Percentiles rank a stretch among this genome's conserved stretches.
These are phyloP conservation scores for Ceratocystis albifundus DNA, from an alignment of 2,329 filamentous ascomycete genomes.

Conservation along the genomic window DNA sequence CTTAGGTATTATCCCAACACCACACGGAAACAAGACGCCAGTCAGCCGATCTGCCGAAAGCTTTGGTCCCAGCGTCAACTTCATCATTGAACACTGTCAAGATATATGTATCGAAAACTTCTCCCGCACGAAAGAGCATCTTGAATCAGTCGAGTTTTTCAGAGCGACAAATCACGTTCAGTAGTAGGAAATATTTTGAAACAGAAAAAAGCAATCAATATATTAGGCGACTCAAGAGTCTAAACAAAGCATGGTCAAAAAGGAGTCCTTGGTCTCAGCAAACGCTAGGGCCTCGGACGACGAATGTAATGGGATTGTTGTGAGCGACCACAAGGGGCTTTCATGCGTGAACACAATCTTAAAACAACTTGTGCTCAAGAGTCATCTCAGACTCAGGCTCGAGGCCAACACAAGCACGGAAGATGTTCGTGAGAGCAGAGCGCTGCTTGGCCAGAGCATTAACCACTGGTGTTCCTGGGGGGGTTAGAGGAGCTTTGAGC, in stretches of 20 bases:
- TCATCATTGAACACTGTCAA: no score
- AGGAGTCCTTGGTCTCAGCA: background rate
- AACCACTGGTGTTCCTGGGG: conserved; percentile 86
- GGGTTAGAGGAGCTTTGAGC: conserved; percentile 91
- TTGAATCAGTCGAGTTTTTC: background rate
- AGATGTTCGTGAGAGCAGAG: conserved; percentile 89
- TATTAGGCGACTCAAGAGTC: background rate
- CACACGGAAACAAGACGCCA: no score
- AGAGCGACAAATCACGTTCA: background rate
- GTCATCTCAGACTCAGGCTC: conserved; percentile 99
- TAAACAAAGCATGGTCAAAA: conserved; percentile 11
- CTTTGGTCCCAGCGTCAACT: no score
- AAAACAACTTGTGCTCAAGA: conserved; percentile 94
- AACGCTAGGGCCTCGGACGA: background rate
- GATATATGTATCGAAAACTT: no score
- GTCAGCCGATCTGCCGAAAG: no score
- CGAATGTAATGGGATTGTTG: conserved; percentile 11
- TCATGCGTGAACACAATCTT: conserved; percentile 26
- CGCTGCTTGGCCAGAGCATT: conserved; percentile 96
- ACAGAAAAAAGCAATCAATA: conserved; percentile 16
- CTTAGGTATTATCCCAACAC: no score
- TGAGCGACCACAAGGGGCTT: background rate
- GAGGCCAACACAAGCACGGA: conserved; percentile 91
- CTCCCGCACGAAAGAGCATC: no score
- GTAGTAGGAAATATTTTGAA: background rate